phyloP scores from a whole-genome alignment of 2,329 filamentous ascomycete genomes.

The Alternaria brassicae region DNA sequence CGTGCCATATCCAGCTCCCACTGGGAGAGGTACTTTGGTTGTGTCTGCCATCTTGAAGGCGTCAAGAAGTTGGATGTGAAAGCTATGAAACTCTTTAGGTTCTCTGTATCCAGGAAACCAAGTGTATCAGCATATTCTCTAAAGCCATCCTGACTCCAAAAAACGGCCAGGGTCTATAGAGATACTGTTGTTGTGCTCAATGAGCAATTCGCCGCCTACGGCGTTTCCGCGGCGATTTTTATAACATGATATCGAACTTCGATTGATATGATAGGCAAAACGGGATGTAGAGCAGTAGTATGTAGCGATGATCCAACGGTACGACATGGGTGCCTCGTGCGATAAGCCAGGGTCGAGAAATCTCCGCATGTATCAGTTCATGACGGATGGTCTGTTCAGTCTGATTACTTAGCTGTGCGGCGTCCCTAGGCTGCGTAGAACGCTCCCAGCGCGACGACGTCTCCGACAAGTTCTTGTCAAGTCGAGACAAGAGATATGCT shows the following conservation, averaged over 20 bases:
- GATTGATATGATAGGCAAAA: slow-evolving; percentile 10
- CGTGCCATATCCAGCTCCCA: slow-evolving; percentile 58
- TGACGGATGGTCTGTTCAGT: neutral
- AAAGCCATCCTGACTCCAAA: slow-evolving; percentile 5
- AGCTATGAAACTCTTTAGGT: neutral
- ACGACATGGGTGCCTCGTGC: neutral
- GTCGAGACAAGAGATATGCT: slow-evolving; percentile 2
- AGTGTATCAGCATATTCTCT: neutral
- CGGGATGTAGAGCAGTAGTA: neutral
- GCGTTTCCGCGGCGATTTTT: slow-evolving; percentile 12
- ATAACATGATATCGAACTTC: neutral
- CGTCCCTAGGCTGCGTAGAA: neutral
- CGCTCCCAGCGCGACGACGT: neutral
- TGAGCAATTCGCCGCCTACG: neutral
- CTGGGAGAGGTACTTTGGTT: slow-evolving; percentile 31
- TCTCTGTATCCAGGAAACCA: neutral
- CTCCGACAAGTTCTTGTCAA: neutral
- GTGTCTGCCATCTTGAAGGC: slow-evolving; percentile 26
- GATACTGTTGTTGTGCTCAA: neutral
- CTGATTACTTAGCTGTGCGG: neutral
- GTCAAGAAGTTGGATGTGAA: neutral
- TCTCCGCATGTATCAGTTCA: neutral
- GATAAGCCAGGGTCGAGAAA: slow-evolving; percentile 10
- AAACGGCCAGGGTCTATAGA: neutral
- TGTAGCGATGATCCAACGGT: slow-evolving; percentile 5